Base-by-base conservation (phyloP, 768 basidiomycete genomes). In the Nidula microcarpa region DNA sequence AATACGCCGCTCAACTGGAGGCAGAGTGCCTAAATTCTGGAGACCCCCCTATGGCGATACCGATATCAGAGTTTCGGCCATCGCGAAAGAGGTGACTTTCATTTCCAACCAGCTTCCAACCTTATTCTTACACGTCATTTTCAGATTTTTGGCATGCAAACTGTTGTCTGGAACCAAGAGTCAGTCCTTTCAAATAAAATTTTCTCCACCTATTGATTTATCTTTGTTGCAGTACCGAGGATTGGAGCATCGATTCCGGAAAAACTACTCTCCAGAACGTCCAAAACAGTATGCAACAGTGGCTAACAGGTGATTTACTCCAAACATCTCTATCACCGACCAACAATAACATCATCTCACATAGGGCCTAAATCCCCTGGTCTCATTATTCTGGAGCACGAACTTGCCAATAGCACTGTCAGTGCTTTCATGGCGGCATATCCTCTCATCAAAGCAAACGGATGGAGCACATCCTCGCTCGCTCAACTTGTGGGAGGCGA, bases 151-250 rank as follows among this genome's bases (percentile, higher is more conserved):
- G 92, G 90, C 23, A 67, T 98, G 57, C 77, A 77, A 17, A 88
- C 90, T 14, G 80, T 95, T 51, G 69, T 91, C 58, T 98, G 95
- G 95, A 94, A 96, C 68, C 81, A 85, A 55, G 94, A 95, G 89
- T 91, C 69, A 50, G 81, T 41, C 37, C 23, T 30, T 48, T 10
- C 14, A 32, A n/a, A 32, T 43, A 16, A 11, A 16, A n/a, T 47
- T 50, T 52, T 39, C 43, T 44, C 10, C 49, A 18, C 53, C 32
- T 16, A 56, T 13, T 47, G 46, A 7, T 49, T 6, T 37, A 36
- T 16, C 30, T 49, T 51, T 45, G 9, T 46, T 47, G 16, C 17
- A 91, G 89, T 63, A 85, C 91, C 11, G 67, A 72, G 23, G 93
- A 95, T 66, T 95, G 92, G 93, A 78, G 78, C 43, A 69, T 91